A percentile compares a stretch with the other conserved stretches of the same genome.
phyloP scores from a whole-genome alignment of 139 green algal genomes.

The Volvox africanus region DNA sequence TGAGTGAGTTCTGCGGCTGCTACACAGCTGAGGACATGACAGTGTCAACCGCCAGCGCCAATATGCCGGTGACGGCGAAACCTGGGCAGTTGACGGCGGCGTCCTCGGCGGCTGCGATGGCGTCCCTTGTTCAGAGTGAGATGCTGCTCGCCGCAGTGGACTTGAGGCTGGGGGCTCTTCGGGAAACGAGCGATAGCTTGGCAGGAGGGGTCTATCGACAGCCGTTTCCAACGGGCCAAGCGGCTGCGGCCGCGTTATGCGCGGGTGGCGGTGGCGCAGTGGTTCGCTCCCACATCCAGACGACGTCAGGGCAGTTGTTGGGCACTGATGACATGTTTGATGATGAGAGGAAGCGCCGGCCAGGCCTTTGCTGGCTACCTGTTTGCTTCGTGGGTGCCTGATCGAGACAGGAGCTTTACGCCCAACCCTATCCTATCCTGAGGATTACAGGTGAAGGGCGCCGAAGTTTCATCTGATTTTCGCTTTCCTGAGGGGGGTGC shows the following conservation, averaged over 20 bases:
- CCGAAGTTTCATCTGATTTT: too few species aligned
- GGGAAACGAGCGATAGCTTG: neutral
- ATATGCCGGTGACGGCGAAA: neutral
- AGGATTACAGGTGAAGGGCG: too few species aligned
- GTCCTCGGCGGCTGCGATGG: neutral
- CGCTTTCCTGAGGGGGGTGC: too few species aligned
- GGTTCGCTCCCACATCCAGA: neutral
- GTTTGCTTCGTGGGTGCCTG: slow-evolving; percentile 31
- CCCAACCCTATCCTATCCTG: too few species aligned
- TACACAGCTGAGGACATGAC: neutral
- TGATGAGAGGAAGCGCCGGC: neutral
- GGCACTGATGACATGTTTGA: slow-evolving; percentile 1
- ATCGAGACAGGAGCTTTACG: neutral
- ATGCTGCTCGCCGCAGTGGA: slow-evolving; percentile 35
- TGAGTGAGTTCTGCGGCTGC: neutral
- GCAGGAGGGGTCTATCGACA: too few species aligned
- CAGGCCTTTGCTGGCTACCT: slow-evolving; percentile 23
- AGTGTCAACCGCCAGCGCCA: neutral
- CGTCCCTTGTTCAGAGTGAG: slow-evolving; percentile 22
- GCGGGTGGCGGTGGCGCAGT: neutral
- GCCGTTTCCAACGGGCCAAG: neutral
- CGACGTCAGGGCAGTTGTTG: neutral
- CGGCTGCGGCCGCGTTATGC: neutral
- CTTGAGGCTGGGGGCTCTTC: neutral
- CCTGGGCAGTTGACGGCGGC: neutral